Evolutionary conservation across 352 stramenopile genomes (phyloP), one percentile per base, ranked within the genome.

Genomic region (Phytophthora quininea): DNA sequence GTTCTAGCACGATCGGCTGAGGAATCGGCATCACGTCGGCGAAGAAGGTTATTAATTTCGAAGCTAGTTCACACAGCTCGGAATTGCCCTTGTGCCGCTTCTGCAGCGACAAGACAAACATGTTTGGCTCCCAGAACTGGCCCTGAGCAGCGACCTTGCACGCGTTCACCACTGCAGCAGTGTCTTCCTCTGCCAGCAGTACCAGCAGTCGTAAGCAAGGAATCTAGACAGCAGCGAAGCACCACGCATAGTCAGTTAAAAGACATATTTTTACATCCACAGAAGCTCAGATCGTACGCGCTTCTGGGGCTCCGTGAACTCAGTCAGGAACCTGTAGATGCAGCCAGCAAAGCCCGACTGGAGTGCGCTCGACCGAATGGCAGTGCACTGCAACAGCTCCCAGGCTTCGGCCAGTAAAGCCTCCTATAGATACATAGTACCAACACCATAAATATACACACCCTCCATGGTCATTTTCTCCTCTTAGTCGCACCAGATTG

Each of bases 51-150:
- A 89, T 70, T 37, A 94, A 58, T 30, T 77, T 69, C 11, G 62
- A 58, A 0, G 71, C 77, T 15, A 90, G 62, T 2, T 80, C 65
- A 31, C 75, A 74, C 31, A 94, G 72, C 42, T 45, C 65, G 10
- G 69, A 43, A 58, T 83, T 88, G 47, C 82, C 79, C 24, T 70
- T 72, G 49, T 94, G 80, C 3, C 86, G 86, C 58, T 91, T 92
- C 50, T 88, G 80, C 11, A 94, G 58, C 24, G 82, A 89, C 38
- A 89, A 83, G 45, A 94, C 82, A 51, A 91, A 94, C 79, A 92
- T 91, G 54, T 90, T 88, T 35, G 86, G 86, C 63, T 91, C 77
- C 80, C 85, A 92, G 12, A 83, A 62, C 32, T 90, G 84, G 2
- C 86, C 86, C 58, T 92, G 84, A 2, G 76, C 76, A 29, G 84